Evolutionary conservation across 768 basidiomycete genomes (phyloP).

Genomic region (Phlebiopsis flavidoalba): DNA sequence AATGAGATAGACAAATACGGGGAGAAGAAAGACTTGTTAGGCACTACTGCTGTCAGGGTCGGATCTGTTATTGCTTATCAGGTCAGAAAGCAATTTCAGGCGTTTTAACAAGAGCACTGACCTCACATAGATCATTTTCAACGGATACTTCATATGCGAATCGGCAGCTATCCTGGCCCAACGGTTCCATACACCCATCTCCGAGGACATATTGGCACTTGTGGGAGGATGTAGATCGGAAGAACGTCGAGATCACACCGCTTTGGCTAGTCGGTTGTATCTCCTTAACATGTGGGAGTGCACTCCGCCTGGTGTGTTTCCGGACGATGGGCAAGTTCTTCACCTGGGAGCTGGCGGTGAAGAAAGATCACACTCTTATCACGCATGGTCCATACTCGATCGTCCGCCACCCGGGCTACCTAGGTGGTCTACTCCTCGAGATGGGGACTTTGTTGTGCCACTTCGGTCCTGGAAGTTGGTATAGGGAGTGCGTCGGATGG

Average conservation of each 20-base stretch:
- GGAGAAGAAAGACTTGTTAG: background rate
- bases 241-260: background rate
- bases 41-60: background rate
- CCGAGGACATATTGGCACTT: background rate
- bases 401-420: slow-evolving; percentile 16
- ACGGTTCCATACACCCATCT: background rate
- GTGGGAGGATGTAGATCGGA: background rate
- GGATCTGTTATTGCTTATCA: background rate
- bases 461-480: slow-evolving; percentile 6
- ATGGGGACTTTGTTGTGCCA: slow-evolving; percentile 2
- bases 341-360: slow-evolving; percentile 12
- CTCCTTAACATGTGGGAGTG: background rate
- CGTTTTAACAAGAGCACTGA: background rate
- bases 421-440: slow-evolving; percentile 1
- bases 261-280: background rate
- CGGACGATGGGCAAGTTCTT: slow-evolving; percentile 12
- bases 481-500: background rate
- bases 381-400: slow-evolving; percentile 12
- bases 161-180: slow-evolving; percentile 1
- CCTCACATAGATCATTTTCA: background rate
- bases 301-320: slow-evolving; percentile 1
- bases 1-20: background rate
- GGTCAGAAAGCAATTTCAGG: background rate
- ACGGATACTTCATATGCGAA: background rate
- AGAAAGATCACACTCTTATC: slow-evolving; percentile 11